Evolutionary conservation across 176 grass and related monocot genomes (phyloP).

Genomic region (Oryza australiensis): DNA sequence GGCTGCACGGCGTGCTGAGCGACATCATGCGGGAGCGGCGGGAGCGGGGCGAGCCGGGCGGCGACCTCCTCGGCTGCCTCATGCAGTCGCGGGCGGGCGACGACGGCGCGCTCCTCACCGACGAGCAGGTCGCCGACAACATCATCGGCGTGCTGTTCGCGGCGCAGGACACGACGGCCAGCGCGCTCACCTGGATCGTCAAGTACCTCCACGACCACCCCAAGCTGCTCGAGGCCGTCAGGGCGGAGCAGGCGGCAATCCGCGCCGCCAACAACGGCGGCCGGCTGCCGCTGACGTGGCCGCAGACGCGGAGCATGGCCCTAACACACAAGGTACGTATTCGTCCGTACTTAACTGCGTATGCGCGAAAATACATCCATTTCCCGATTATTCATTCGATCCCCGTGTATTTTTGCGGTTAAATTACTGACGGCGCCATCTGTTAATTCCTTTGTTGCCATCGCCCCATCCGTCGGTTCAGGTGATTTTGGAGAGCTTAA

Average conservation of each 20-base stretch:
- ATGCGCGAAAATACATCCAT: neutral
- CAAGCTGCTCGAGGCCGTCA: constrained; percentile 64
- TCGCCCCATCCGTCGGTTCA: constrained; percentile 21
- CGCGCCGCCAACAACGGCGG: constrained; percentile 61
- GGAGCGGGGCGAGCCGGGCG: constrained; percentile 30
- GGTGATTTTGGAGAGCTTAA: constrained; percentile 97
- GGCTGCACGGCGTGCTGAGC: constrained; percentile 55
- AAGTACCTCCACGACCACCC: constrained; percentile 89
- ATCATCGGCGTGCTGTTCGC: constrained; percentile 93
- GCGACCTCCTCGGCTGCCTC: constrained; percentile 73
- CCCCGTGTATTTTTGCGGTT: neutral
- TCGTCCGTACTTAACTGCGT: neutral
- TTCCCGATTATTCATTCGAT: neutral
- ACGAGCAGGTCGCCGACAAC: constrained; percentile 91
- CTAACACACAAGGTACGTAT: constrained; percentile 70
- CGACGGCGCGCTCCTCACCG: constrained; percentile 49
- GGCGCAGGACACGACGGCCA: constrained; percentile 97
- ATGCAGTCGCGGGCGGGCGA: constrained; percentile 56
- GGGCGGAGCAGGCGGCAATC: constrained; percentile 72
- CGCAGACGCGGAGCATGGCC: constrained; percentile 73
- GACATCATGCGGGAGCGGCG: constrained; percentile 80
- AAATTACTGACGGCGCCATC: constrained; percentile 36
- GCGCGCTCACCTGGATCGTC: constrained; percentile 89
- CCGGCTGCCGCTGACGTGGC: constrained; percentile 65
- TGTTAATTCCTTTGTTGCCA: neutral